Percentiles rank a stretch among this genome's conserved stretches.
phyloP scores from a whole-genome alignment of 1,139 yeast species.

The Suzukiozyma palmioleophila region DNA sequence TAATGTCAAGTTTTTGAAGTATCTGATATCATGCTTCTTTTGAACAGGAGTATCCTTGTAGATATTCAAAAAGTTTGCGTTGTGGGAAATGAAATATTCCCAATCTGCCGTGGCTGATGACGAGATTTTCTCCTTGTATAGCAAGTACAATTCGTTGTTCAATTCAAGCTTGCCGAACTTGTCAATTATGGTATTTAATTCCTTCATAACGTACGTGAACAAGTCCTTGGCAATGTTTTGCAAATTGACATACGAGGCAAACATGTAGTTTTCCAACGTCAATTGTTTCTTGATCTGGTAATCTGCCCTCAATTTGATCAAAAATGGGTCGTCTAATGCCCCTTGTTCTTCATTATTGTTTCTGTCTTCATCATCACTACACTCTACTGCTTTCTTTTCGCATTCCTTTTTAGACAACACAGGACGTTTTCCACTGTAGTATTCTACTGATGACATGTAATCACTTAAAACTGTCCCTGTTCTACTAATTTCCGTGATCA shows the following conservation, averaged over 20 bases:
- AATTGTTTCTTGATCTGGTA: constrained; percentile 41
- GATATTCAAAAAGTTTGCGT: constrained; percentile 33
- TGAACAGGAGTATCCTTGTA: constrained; percentile 22
- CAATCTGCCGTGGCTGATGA: constrained; percentile 27
- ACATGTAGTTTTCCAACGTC: constrained; percentile 40
- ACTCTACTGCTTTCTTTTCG: constrained; percentile 16
- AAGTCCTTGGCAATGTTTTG: constrained; percentile 43
- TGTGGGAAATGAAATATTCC: constrained; percentile 36
- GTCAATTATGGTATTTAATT: constrained; percentile 29
- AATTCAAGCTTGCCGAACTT: constrained; percentile 29
- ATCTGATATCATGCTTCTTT: constrained; percentile 29
- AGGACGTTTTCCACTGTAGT: constrained; percentile 27
- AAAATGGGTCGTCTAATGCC: constrained; percentile 40
- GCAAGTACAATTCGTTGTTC: constrained; percentile 12
- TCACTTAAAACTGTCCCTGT: constrained; percentile 34
- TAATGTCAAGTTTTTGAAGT: constrained; percentile 23
- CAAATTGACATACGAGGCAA: constrained; percentile 41
- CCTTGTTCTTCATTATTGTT: constrained; percentile 12
- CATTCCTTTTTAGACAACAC: constrained; percentile 22
- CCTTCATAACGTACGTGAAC: constrained; percentile 36
- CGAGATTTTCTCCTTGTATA: constrained; percentile 19
- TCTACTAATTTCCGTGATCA: constrained; percentile 35
- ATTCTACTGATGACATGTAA: constrained; percentile 31
- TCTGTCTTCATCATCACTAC: constrained; percentile 19
- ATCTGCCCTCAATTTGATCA: constrained; percentile 37